Evolutionary conservation across 805 yeast species (phyloP), one percentile per base, ranked within the genome.

Genomic region (Jamesozyma rosinii): DNA sequence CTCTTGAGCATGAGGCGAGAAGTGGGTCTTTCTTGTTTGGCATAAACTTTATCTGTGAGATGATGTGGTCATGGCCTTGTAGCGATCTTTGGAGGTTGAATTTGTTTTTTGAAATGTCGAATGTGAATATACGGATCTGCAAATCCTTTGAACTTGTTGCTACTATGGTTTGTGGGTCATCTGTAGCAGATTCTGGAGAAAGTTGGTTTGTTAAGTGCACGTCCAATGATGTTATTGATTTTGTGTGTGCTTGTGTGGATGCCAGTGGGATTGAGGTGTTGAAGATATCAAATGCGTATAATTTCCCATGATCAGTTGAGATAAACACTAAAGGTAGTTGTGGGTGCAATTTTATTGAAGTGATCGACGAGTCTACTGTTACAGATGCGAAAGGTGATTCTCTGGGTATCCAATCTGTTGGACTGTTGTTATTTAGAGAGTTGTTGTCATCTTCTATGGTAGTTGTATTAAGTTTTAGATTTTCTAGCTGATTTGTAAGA

Each of bases 61-160:
- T 78, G 1, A 92, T 76, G 58, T 89, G 95, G 47, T 87, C 94
- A 63, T 89, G 97, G 11, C 96, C 96, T 0, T 79, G 65, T 19
- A 89, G 63, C 0, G 87, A 77, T 31, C 86, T 69, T 1, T 76
- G 57, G 37, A 81, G 74, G 34, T 69, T 70, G 54, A 74, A 13
- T 74, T 68, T 26, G 59, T 53, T 4, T 76, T 70, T 22, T n/a
- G 31, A 10, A 5, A 35, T 17, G 37, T 24, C 5, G 49, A 51
- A 48, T 14, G 35, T 43, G 41, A 49, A 88, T 3, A 87, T 63
- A 55, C 83, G 83, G 43, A 87, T 74, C 19, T 66, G 61, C 38
- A 70, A 50, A 50, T 77, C 82, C 2, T 76, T 68, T 1, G 76
- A 71, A 41, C 72, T 66, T 1, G 77, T 68, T 3, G 74, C 76